These are phyloP conservation scores for Talaromyces sp. DNA, from an alignment of 2,329 filamentous ascomycete species.

Conservation along the genomic window DNA sequence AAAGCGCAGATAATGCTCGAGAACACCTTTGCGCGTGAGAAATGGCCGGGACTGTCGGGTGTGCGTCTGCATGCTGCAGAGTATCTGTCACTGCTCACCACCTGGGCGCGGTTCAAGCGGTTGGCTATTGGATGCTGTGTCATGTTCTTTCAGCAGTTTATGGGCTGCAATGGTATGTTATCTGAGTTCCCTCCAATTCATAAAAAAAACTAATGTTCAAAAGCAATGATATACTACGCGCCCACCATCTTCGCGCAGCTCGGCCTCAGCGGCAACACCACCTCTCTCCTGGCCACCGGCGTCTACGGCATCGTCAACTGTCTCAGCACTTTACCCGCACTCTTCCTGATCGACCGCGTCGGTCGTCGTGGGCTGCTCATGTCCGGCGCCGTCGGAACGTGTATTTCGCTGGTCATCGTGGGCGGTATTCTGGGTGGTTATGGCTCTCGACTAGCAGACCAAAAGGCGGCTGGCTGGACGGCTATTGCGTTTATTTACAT, in stretches of 20 bases:
- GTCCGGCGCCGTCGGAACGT: constrained; percentile 29
- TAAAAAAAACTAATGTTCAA: neutral
- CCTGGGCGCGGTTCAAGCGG: constrained; percentile 30
- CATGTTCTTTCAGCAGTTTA: constrained; percentile 44
- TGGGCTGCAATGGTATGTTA: constrained; percentile 39
- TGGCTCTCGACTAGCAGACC: constrained; percentile 20
- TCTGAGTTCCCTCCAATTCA: neutral
- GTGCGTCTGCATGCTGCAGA: constrained; percentile 26
- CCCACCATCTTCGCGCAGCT: constrained; percentile 43
- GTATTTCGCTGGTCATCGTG: constrained; percentile 30
- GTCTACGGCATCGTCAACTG: constrained; percentile 36
- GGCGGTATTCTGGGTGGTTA: constrained; percentile 29
- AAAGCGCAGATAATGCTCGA: constrained; percentile 39
- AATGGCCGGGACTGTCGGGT: constrained; percentile 23
- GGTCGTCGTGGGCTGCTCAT: constrained; percentile 29
- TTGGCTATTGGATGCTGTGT: constrained; percentile 34
- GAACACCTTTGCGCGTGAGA: constrained; percentile 25
- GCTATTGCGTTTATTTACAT: constrained; percentile 35
- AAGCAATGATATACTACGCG: constrained; percentile 44
- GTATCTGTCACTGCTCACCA: constrained; percentile 29
- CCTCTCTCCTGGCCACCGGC: constrained; percentile 30
- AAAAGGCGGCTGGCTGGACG: constrained; percentile 29
- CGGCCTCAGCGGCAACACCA: constrained; percentile 33
- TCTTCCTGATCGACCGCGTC: constrained; percentile 31
- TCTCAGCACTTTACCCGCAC: constrained; percentile 26